These are phyloP conservation scores for Suillus ampliporus DNA, from an alignment of 768 basidiomycete species.

Conservation along the genomic window DNA sequence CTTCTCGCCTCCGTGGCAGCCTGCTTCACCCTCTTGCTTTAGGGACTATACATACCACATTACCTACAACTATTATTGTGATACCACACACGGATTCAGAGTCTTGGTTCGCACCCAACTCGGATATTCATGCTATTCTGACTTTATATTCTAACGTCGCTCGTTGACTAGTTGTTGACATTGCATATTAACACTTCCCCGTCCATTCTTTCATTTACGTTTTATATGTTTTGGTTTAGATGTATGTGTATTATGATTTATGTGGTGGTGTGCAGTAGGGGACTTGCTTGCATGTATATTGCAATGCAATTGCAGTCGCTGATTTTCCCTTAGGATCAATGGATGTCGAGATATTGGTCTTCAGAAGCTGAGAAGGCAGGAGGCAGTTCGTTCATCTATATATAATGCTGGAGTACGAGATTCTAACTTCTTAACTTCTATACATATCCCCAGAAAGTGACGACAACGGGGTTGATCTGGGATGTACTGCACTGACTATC, in stretches of 20 bases:
- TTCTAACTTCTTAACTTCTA: too few relatives aligned
- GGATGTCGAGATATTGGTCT: background rate
- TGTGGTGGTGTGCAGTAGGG: background rate
- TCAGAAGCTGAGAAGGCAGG: background rate
- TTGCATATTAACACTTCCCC: background rate
- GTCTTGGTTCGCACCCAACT: background rate
- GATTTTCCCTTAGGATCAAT: background rate
- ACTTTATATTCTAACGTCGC: background rate
- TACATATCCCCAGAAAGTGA: too few relatives aligned
- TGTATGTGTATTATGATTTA: background rate
- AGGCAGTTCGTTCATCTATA: background rate
- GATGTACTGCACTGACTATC: too few relatives aligned
- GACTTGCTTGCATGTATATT: background rate
- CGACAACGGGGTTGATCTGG: too few relatives aligned
- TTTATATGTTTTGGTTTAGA: background rate
- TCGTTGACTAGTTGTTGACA: background rate
- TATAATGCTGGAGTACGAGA: too few relatives aligned
- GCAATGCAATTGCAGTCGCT: background rate
- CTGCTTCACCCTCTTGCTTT: slow-evolving; percentile 17
- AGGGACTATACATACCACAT: background rate
- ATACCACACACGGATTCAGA: background rate
- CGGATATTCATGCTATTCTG: background rate
- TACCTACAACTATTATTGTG: background rate
- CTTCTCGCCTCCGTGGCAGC: slow-evolving; percentile 19
- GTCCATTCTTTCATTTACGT: background rate